These are phyloP conservation scores for Colletotrichum siamense DNA, from an alignment of 2,329 filamentous ascomycete species.

Conservation along the genomic window DNA sequence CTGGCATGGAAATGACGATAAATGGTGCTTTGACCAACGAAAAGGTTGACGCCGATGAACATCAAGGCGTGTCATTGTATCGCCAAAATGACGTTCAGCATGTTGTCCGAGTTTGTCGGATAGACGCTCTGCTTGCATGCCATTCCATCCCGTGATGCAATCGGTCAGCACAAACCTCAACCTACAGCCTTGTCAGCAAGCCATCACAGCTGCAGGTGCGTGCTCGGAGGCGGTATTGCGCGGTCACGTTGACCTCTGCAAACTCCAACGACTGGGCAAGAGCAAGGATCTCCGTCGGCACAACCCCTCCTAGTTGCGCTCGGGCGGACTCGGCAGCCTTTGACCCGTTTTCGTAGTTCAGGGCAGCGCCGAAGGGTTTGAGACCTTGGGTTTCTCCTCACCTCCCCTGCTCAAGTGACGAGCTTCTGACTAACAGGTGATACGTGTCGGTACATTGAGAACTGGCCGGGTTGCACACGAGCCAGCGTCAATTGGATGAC, in stretches of 20 bases:
- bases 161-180: not conserved
- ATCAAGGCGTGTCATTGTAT: not conserved
- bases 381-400: slow-evolving; percentile 35
- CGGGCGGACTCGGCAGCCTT: slow-evolving; percentile 7
- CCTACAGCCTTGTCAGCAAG: not conserved
- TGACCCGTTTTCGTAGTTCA: slow-evolving; percentile 33
- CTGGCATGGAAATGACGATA: not conserved
- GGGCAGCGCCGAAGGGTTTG: slow-evolving; percentile 38
- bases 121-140: not conserved
- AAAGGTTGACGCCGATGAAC: not conserved
- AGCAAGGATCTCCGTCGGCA: not conserved
- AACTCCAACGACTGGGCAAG: not conserved
- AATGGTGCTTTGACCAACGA: not conserved
- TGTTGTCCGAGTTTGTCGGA: not conserved
- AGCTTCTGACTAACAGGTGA: slow-evolving; percentile 1
- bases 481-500: not conserved
- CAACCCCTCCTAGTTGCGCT: not conserved
- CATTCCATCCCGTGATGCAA: not conserved
- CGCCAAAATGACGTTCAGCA: not conserved
- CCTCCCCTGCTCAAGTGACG: not conserved
- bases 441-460: not conserved
- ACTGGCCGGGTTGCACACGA: not conserved
- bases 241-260: slow-evolving; percentile 1
- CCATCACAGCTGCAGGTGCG: not conserved
- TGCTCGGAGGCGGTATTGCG: not conserved